Evolutionary conservation across 2,329 filamentous ascomycete species (phyloP).

Genomic region (Mariannaea elegans): DNA sequence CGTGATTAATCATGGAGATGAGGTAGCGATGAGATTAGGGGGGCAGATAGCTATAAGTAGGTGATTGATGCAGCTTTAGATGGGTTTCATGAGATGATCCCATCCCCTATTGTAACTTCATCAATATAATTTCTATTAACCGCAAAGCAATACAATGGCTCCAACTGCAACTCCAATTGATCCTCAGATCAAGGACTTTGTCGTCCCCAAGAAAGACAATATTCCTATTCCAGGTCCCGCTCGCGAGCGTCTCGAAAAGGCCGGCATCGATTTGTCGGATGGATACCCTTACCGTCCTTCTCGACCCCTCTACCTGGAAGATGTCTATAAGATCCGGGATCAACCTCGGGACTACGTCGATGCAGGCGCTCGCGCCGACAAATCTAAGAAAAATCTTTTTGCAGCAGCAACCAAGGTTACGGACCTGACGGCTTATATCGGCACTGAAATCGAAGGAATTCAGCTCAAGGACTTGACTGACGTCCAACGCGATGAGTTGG

Average conservation of each 20-base stretch:
- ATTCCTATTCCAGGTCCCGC: constrained; percentile 68
- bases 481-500: constrained; percentile 69
- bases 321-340: constrained; percentile 72
- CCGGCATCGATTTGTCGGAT: constrained; percentile 72
- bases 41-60: too few relatives aligned
- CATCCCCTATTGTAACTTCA: not conserved
- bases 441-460: constrained; percentile 70
- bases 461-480: constrained; percentile 69
- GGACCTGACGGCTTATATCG: constrained; percentile 68
- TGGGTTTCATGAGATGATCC: not conserved
- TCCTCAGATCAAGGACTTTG: constrained; percentile 69
- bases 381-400: constrained; percentile 68
- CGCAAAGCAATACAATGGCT: constrained; percentile 46
- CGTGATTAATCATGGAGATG: too few relatives aligned
- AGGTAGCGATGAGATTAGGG: too few relatives aligned
- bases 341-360: constrained; percentile 64
- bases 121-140: not conserved
- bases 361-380: constrained; percentile 70
- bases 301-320: constrained; percentile 73
- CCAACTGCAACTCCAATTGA: constrained; percentile 70
- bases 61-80: not conserved
- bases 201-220: constrained; percentile 69
- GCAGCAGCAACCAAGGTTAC: constrained; percentile 70
- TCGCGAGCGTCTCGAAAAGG: constrained; percentile 69
- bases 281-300: constrained; percentile 78